Percentiles rank a stretch among this genome's conserved stretches.
Conservation (phyloP, 169 alveolate genomes). For the Plasmodium relictum region DNA sequence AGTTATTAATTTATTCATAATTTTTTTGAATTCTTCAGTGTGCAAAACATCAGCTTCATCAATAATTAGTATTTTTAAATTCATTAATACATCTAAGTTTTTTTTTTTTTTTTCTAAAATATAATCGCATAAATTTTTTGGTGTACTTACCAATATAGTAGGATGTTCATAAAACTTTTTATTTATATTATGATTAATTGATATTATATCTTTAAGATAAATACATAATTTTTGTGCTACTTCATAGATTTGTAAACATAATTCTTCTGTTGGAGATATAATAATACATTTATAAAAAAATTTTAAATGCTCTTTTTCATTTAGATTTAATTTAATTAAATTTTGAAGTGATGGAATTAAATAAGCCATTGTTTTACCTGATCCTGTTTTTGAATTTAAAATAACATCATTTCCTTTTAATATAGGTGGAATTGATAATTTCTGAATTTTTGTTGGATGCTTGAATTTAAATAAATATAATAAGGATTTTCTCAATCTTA, state of each 20-base stretch:
- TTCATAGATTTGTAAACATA: constrained; percentile 78
- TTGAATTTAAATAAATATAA: constrained; percentile 24
- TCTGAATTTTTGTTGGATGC: constrained; percentile 66
- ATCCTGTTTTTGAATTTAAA: constrained; percentile 84
- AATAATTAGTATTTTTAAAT: constrained; percentile 76
- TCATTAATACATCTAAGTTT: constrained; percentile 47
- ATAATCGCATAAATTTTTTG: constrained; percentile 42
- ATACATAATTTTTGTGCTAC: constrained; percentile 63
- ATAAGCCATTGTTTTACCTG: constrained; percentile 87
- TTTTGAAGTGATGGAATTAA: constrained; percentile 79
- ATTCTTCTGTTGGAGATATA: constrained; percentile 84
- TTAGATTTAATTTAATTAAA: constrained; percentile 43
- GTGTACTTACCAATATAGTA: constrained; percentile 81
- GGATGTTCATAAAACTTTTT: constrained; percentile 71
- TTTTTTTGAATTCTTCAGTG: constrained; percentile 80
- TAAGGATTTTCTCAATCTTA: constrained; percentile 64
- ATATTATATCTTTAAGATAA: constrained; percentile 55
- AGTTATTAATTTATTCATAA: constrained; percentile 40
- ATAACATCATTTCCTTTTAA: constrained; percentile 84
- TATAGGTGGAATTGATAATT: constrained; percentile 78
- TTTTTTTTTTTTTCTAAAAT: constrained; percentile 62
- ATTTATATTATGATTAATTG: constrained; percentile 70
- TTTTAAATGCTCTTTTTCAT: constrained; percentile 51
- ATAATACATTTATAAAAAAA: constrained; percentile 78
- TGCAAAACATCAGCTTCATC: constrained; percentile 87